Conservation (phyloP, 345 rosid species). For the Conringia planisiliqua region DNA sequence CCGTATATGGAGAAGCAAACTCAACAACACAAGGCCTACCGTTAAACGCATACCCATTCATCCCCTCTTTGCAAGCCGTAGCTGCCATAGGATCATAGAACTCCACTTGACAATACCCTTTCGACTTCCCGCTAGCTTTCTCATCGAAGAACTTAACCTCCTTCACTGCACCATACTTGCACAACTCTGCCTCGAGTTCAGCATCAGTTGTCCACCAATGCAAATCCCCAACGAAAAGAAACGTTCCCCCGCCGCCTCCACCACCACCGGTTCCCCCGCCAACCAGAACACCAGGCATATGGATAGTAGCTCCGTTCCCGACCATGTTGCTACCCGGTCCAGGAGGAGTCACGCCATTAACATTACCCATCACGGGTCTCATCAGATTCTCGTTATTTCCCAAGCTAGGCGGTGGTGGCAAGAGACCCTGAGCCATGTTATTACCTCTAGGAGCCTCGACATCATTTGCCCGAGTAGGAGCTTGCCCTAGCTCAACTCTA, state of each 20-base stretch:
- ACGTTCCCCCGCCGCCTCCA: constrained; percentile 46
- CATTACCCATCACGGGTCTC: constrained; percentile 38
- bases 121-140: constrained; percentile 86
- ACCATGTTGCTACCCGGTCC: constrained; percentile 36
- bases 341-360: constrained; percentile 32
- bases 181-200: constrained; percentile 60
- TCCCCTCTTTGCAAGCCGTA: constrained; percentile 66
- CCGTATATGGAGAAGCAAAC: constrained; percentile 59
- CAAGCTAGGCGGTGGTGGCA: constrained; percentile 27
- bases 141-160: constrained; percentile 87
- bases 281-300: constrained; percentile 24
- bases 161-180: constrained; percentile 67
- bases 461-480: constrained; percentile 33
- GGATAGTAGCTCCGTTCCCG: constrained; percentile 32
- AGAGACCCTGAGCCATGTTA: constrained; percentile 31
- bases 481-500: constrained; percentile 58
- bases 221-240: constrained; percentile 77
- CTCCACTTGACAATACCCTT: constrained; percentile 87
- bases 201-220: constrained; percentile 98
- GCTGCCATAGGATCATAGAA: constrained; percentile 69
- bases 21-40: constrained; percentile 84
- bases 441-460: constrained; percentile 38
- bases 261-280: constrained; percentile 33
- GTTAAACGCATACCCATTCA: constrained; percentile 69
- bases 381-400: constrained; percentile 38